Conservation (phyloP, 139 green algal species). For the Spirogloea muscicola region DNA sequence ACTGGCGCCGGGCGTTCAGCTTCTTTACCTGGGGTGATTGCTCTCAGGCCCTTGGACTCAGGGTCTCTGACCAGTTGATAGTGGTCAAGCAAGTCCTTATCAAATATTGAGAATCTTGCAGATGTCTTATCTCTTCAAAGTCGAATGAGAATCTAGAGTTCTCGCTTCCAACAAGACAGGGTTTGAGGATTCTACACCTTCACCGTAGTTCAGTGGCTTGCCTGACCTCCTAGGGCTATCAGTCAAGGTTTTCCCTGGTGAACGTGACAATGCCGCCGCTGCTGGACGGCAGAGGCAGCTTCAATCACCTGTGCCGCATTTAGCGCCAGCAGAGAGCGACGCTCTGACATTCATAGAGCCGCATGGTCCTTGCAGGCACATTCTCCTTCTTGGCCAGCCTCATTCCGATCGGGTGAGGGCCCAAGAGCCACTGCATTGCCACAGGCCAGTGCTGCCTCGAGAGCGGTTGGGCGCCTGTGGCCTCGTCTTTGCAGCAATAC, state of each 20-base stretch:
- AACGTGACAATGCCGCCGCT: not conserved
- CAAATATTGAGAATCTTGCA: no score
- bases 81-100: no score
- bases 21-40: conserved; percentile 33
- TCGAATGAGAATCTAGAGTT: no score
- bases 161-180: no score
- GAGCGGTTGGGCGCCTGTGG: no score
- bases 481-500: no score
- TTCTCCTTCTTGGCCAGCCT: conserved; percentile 10
- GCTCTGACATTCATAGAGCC: not conserved
- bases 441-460: no score
- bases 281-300: not conserved
- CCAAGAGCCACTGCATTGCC: no score
- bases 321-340: not conserved
- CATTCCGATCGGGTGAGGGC: conserved; percentile 15
- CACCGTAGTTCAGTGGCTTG: not conserved
- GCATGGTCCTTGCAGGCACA: not conserved
- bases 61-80: no score
- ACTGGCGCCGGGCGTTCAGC: conserved; percentile 27
- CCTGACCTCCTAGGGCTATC: not conserved
- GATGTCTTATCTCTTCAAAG: no score
- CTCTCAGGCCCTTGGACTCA: no score
- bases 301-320: not conserved
- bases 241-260: not conserved
- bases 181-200: no score